phyloP scores from a whole-genome alignment of 2,329 filamentous ascomycete species.

The Paracorniculantispora psalliotae region DNA sequence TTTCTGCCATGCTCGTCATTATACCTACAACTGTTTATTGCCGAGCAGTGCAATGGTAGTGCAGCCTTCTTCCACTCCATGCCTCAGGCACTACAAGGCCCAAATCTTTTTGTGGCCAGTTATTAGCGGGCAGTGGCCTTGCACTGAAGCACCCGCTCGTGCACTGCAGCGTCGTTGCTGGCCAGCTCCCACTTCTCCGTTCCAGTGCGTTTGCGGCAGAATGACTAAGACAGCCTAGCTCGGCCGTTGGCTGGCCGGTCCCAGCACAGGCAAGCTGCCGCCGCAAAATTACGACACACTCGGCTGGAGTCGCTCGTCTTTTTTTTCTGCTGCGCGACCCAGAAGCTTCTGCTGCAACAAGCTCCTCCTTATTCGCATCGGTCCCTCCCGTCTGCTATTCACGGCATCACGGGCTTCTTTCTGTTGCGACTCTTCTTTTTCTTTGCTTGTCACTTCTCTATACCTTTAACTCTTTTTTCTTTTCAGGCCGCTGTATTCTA shows the following conservation, averaged over 20 bases:
- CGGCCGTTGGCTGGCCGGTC: slow-evolving; percentile 8
- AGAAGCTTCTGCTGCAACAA: slow-evolving; percentile 10
- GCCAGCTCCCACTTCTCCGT: background rate
- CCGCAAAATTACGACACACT: slow-evolving; percentile 10
- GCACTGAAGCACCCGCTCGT: background rate
- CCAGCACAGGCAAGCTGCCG: background rate
- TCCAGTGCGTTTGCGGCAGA: background rate
- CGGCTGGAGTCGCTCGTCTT: background rate
- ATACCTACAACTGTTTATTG: too few relatives aligned
- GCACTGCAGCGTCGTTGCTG: background rate
- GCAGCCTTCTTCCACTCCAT: background rate
- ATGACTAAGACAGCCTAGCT: slow-evolving; percentile 4
- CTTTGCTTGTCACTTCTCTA: slow-evolving; percentile 1
- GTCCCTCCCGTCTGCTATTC: slow-evolving; percentile 1
- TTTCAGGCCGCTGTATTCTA: slow-evolving; percentile 17
- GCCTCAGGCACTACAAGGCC: background rate
- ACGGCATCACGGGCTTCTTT: slow-evolving; percentile 12
- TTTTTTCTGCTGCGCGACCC: slow-evolving; percentile 12
- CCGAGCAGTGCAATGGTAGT: background rate
- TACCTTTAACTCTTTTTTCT: slow-evolving; percentile 21
- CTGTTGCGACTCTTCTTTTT: background rate
- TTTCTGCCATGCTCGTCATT: too few relatives aligned
- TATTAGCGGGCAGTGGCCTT: background rate
- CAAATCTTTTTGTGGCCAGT: slow-evolving; percentile 1
- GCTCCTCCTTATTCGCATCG: slow-evolving; percentile 10